Evolutionary conservation across 305 asterid genomes (phyloP), one percentile per base, ranked within the genome.

Genomic region (Fraxinus platypoda): DNA sequence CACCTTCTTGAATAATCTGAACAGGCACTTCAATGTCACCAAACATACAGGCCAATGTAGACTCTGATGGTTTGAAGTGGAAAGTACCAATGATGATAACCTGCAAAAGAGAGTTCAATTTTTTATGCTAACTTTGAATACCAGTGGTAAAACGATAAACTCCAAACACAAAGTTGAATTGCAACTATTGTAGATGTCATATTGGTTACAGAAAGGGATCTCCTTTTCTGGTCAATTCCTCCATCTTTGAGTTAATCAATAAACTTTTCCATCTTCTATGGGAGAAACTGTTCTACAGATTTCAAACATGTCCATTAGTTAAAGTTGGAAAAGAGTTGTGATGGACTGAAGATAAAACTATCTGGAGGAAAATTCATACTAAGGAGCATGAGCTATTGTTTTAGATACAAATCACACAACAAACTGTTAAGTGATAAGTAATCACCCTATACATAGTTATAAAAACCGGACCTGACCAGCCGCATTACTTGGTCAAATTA

Each of bases 21-120:
- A 89, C 88, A 78, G 97, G 97, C 84, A 93, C 97, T 95, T 97
- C 97, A 82, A 84, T 88, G 89, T 90, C 94, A 73, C 97, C 99
- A 87, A 97, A 91, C 99, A 97, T 93, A 87, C 99, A 97, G 78
- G 91, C 91, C 98, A 98, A 97, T 25, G 75, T 81, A 88, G 90
- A 77, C 85, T 87, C 94, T 8, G 89, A 91, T 62, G 96, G 88
- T 85, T 92, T 94, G 84, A 90, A 91, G 87, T 89, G 92, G 87
- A 97, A 97, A 78, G 97, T 91, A 78, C 99, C 99, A 78, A 93
- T 86, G 70, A 95, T 89, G 89, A 92, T 54, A 6, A 54, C 91
- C 99, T 97, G 95, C 89, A 87, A 70, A 80, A 80, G 26, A 46
- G 74, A 78, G 26, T 77, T 71, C 49, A 49, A 78, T 54, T 26